Evolutionary conservation across 768 basidiomycete species (phyloP).

Genomic region (Hysterangium stoloniferum): DNA sequence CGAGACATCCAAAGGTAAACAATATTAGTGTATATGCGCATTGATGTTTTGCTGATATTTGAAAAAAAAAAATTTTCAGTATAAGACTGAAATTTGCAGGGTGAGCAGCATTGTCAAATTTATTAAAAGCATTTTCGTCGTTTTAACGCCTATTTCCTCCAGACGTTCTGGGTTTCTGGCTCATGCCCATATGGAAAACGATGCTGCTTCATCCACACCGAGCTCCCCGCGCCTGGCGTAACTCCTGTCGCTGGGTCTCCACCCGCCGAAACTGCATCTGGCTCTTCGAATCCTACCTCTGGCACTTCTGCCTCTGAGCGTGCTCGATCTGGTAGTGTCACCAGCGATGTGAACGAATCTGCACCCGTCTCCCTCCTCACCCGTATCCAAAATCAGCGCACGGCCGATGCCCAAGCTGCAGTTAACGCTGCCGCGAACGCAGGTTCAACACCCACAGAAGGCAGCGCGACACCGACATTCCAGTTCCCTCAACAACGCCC

Average conservation of each 20-base stretch:
- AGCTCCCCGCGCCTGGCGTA: conserved; percentile 58
- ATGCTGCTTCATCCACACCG: conserved; percentile 92
- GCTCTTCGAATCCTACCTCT: conserved; percentile 36
- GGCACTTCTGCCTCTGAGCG: conserved; percentile 40
- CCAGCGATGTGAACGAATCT: conserved; percentile 73
- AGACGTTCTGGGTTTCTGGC: conserved; percentile 93
- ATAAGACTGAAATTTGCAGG: conserved; percentile 92
- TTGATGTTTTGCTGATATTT: conserved; percentile 13
- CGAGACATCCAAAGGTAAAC: conserved; percentile 80
- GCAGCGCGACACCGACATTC: conserved; percentile 4
- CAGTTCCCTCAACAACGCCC: conserved; percentile 7
- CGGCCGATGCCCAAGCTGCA: conserved; percentile 33
- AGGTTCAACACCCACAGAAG: conserved; percentile 10
- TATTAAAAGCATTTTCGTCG: conserved; percentile 1
- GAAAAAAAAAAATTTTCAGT: conserved; percentile 36
- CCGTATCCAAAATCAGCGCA: conserved; percentile 65
- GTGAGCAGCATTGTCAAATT: conserved; percentile 33
- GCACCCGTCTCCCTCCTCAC: conserved; percentile 67
- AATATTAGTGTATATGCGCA: not conserved
- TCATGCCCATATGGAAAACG: conserved; percentile 89
- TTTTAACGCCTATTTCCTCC: conserved; percentile 10
- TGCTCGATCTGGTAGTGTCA: conserved; percentile 61
- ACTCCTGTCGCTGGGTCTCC: conserved; percentile 38
- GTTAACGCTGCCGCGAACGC: conserved; percentile 27
- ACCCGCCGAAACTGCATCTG: conserved; percentile 23